Percentiles rank a stretch among this genome's conserved stretches.
These are phyloP conservation scores for Calonectria naviculata DNA, from an alignment of 2,329 filamentous ascomycete species.

Conservation along the genomic window DNA sequence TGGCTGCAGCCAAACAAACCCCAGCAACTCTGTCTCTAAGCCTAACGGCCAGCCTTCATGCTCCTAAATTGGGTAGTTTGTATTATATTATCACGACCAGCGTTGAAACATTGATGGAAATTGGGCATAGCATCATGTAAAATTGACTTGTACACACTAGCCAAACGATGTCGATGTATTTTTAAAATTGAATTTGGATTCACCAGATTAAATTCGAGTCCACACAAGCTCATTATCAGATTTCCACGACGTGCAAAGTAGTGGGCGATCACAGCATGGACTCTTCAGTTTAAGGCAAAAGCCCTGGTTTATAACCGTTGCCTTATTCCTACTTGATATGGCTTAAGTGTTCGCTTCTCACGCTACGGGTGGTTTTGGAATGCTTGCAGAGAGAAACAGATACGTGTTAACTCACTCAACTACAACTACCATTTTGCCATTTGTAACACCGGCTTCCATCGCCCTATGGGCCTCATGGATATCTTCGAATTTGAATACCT, in stretches of 20 bases:
- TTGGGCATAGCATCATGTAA: neutral
- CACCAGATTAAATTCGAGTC: no score
- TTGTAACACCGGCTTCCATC: constrained; percentile 36
- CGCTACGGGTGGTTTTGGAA: no score
- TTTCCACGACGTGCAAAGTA: no score
- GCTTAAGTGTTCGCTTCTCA: no score
- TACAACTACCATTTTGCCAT: constrained; percentile 8
- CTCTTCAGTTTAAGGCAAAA: no score
- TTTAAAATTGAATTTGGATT: no score
- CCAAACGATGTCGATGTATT: neutral
- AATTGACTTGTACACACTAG: neutral
- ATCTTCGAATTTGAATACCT: constrained; percentile 46
- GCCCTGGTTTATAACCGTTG: no score
- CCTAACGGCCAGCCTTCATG: constrained; percentile 44
- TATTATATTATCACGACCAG: neutral
- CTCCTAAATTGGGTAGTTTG: neutral
- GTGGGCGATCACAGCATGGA: no score
- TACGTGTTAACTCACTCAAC: neutral
- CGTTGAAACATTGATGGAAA: neutral
- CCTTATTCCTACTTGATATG: no score
- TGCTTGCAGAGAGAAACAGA: neutral
- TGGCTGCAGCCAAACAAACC: constrained; percentile 51
- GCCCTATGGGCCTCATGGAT: constrained; percentile 46
- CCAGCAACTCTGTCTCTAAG: constrained; percentile 36
- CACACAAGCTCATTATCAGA: no score